Percentiles rank a stretch among this genome's conserved stretches.
phyloP scores from a whole-genome alignment of 306 rosid genomes.

The Cicer bijugum region DNA sequence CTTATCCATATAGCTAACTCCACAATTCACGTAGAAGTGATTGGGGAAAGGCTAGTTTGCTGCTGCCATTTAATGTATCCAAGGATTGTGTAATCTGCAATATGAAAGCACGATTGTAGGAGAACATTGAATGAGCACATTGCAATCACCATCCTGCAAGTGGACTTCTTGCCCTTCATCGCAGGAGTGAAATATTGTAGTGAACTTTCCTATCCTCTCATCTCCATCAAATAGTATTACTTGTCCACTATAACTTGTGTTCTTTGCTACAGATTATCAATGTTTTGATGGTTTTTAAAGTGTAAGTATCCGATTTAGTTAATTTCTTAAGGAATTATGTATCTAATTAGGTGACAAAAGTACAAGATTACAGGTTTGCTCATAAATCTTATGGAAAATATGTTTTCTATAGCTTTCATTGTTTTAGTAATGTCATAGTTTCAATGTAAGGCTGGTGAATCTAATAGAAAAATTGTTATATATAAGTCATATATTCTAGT shows the following conservation, averaged over 20 bases:
- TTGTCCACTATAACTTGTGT: not conserved
- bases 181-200: not conserved
- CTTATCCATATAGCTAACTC: not conserved
- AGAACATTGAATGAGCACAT: constrained; percentile 25
- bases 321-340: constrained; percentile 16
- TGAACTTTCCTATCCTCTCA: not conserved
- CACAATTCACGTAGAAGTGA: too few relatives aligned
- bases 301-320: not conserved
- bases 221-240: not conserved
- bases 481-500: not conserved
- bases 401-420: not conserved
- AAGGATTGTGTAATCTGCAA: constrained; percentile 23
- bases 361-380: not conserved
- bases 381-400: constrained; percentile 11
- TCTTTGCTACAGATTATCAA: constrained; percentile 11
- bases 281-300: constrained; percentile 3
- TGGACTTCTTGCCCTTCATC: constrained; percentile 5
- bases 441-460: not conserved
- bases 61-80: not conserved
- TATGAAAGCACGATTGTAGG: constrained; percentile 12
- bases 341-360: not conserved
- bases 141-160: constrained; percentile 19
- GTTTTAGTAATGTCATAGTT: constrained; percentile 14
- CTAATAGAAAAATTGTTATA: constrained; percentile 10
- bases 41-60: not conserved